Percentiles rank a stretch among this genome's conserved stretches.
Evolutionary conservation across 2,329 filamentous ascomycete genomes (phyloP).

Genomic region (Xylariaceae sp.): DNA sequence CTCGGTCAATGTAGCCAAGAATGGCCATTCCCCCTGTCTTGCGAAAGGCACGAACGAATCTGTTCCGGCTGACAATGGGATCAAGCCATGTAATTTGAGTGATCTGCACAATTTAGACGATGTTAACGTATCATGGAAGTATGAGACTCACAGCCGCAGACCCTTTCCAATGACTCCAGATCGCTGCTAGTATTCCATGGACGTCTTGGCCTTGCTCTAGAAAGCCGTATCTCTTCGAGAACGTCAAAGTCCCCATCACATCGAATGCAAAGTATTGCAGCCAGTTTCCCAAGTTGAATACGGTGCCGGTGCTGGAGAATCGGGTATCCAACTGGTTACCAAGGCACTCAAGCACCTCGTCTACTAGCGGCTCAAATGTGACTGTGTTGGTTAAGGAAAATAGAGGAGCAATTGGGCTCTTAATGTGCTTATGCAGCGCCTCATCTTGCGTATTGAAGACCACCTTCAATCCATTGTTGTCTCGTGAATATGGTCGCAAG

Average conservation of each 20-base stretch:
- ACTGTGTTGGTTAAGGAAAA: constrained; percentile 33
- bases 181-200: constrained; percentile 32
- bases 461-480: constrained; percentile 26
- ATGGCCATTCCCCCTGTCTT: constrained; percentile 11
- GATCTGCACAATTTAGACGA: constrained; percentile 23
- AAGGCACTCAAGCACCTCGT: constrained; percentile 31
- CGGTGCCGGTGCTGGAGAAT: neutral
- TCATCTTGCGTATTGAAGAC: constrained; percentile 43
- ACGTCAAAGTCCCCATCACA: constrained; percentile 40
- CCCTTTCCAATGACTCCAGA: constrained; percentile 32
- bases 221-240: constrained; percentile 40
- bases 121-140: neutral
- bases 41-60: constrained; percentile 14
- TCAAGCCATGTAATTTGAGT: constrained; percentile 40
- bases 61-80: constrained; percentile 30
- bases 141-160: constrained; percentile 31
- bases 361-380: constrained; percentile 31
- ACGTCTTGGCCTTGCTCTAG: constrained; percentile 39
- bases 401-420: constrained; percentile 35
- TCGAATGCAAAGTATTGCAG: constrained; percentile 44
- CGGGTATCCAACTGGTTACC: constrained; percentile 27
- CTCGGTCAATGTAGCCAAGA: constrained; percentile 9
- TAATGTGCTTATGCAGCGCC: constrained; percentile 37
- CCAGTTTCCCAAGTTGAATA: constrained; percentile 37
- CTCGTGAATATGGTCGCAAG: constrained; percentile 32